Evolutionary conservation across 179 eudicot species (phyloP).

Genomic region (Camellia oleifera): DNA sequence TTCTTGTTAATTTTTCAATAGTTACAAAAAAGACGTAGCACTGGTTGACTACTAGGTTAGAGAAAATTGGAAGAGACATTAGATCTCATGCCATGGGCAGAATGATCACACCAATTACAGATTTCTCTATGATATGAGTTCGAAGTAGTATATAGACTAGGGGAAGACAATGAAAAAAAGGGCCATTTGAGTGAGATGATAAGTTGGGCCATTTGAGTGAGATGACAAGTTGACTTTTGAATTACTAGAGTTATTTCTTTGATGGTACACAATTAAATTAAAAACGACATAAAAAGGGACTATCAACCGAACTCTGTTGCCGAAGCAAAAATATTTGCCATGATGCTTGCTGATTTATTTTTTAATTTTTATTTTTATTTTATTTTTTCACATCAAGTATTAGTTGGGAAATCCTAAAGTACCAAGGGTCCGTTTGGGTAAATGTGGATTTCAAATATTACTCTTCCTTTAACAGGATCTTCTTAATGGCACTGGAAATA

Average conservation of each 20-base stretch:
- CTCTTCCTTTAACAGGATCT: background rate
- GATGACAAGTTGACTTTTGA: no score
- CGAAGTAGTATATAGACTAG: no score
- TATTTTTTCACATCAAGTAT: background rate
- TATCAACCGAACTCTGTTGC: background rate
- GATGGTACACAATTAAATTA: background rate
- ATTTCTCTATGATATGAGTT: no score
- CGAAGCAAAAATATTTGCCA: background rate
- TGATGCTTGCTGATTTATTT: background rate
- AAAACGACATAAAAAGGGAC: background rate
- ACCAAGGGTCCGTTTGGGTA: background rate
- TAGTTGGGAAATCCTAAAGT: background rate
- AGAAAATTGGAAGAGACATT: no score
- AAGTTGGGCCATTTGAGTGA: no score
- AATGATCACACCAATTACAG: no score
- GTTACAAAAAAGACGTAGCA: no score
- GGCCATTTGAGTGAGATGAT: no score
- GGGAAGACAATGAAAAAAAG: no score
- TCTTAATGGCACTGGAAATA: background rate
- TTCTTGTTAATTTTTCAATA: no score
- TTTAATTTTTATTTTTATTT: background rate
- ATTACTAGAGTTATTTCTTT: background rate
- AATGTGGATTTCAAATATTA: background rate
- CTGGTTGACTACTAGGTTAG: no score
- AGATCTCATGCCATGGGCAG: no score